A percentile compares a stretch with the other conserved stretches of the same genome.
Evolutionary conservation across 2,329 filamentous ascomycete genomes (phyloP).

Genomic region (Microdochium bolleyi): DNA sequence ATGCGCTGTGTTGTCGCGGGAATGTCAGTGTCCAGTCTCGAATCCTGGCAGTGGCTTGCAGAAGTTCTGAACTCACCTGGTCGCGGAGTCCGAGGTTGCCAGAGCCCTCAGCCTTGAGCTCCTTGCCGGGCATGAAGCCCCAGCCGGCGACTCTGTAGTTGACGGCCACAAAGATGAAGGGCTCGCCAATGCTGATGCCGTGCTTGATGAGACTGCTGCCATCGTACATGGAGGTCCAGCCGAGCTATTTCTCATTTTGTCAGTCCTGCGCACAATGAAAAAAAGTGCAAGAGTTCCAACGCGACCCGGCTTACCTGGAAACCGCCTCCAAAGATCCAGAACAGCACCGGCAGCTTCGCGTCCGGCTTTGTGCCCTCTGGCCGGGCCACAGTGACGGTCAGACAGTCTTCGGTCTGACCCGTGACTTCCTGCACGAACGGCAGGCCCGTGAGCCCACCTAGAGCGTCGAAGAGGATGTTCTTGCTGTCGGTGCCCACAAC

Average conservation of each 20-base stretch:
- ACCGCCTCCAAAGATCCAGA: constrained; percentile 65
- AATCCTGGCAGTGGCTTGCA: not conserved
- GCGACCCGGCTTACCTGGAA: constrained; percentile 33
- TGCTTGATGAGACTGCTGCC: constrained; percentile 35
- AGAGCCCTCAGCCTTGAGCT: constrained; percentile 58
- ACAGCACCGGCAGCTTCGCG: constrained; percentile 56
- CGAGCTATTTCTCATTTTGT: constrained; percentile 23
- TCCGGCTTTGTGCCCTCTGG: constrained; percentile 45
- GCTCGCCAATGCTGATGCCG: constrained; percentile 42
- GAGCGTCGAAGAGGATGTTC: constrained; percentile 27
- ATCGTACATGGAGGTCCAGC: constrained; percentile 40
- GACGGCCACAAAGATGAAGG: constrained; percentile 67
- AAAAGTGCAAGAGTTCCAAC: not conserved
- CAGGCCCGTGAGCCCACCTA: constrained; percentile 42
- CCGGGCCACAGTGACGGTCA: constrained; percentile 52
- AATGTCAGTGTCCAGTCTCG: not conserved
- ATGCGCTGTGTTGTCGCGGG: constrained; percentile 29
- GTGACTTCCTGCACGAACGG: constrained; percentile 49
- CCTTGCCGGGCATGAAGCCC: constrained; percentile 63
- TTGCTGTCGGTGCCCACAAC: constrained; percentile 36
- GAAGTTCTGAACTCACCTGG: constrained; percentile 39
- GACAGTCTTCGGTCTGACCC: constrained; percentile 54
- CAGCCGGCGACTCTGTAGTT: constrained; percentile 73
- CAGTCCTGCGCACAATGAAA: not conserved
- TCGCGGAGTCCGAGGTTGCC: constrained; percentile 67